phyloP scores from a whole-genome alignment of 176 grass and related monocot species.

The Musa acuminata region DNA sequence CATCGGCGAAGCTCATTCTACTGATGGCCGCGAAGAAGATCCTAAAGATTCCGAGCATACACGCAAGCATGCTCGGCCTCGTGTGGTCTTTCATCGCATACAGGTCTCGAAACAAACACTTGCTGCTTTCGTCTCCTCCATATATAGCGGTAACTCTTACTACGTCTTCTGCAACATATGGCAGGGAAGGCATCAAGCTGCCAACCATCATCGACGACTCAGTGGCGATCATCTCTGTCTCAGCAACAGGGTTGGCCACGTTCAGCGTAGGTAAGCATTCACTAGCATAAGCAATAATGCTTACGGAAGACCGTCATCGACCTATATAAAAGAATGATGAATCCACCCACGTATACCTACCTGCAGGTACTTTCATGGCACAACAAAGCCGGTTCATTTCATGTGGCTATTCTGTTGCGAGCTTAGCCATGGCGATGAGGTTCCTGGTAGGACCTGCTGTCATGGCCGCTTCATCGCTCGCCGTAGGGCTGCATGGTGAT shows the following conservation, averaged over 20 bases:
- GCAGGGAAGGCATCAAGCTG: not conserved
- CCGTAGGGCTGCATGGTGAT: not conserved
- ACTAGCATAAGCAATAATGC: not conserved
- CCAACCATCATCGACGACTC: not conserved
- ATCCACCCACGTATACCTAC: not conserved
- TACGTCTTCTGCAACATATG: not conserved
- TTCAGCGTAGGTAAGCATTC: not conserved
- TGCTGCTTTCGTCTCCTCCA: not conserved
- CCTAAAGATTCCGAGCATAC: not conserved
- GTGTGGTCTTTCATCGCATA: not conserved
- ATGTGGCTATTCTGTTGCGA: not conserved
- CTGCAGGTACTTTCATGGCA: slow-evolving; percentile 1
- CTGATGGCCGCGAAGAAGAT: not conserved
- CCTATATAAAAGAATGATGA: not conserved
- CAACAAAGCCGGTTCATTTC: not conserved
- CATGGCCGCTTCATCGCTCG: not conserved
- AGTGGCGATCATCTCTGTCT: not conserved
- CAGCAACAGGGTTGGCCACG: not conserved
- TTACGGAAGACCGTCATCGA: not conserved
- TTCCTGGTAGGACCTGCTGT: not conserved
- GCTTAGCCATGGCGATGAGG: not conserved
- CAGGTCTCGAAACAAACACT: not conserved
- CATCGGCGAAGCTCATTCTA: not conserved
- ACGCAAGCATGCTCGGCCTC: not conserved
- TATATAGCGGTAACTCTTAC: not conserved